Conservation (phyloP, 2,329 filamentous ascomycete species). For the Fusarium circinatum region DNA sequence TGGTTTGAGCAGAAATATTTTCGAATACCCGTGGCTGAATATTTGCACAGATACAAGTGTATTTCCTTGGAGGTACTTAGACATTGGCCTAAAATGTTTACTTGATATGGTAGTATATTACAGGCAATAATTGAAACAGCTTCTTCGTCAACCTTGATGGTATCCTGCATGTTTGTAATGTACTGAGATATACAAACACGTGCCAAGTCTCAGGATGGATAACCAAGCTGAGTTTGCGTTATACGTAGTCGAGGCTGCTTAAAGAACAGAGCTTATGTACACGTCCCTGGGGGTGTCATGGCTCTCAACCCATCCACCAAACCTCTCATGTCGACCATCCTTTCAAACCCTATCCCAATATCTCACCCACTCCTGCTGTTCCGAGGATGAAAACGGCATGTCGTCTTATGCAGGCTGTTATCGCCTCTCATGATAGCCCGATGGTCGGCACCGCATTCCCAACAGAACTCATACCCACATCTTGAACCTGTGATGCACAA, state of each 20-base stretch:
- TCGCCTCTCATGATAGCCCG: slow-evolving; percentile 46
- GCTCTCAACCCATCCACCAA: neutral
- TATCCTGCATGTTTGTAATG: neutral
- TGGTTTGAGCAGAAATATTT: neutral
- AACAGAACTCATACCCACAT: slow-evolving; percentile 51
- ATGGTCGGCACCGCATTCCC: slow-evolving; percentile 51
- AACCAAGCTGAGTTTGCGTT: neutral
- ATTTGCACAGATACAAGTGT: neutral
- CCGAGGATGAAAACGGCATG: slow-evolving; percentile 46
- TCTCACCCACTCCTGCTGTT: slow-evolving; percentile 15
- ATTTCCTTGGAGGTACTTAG: neutral
- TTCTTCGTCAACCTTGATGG: neutral
- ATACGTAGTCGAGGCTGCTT: neutral
- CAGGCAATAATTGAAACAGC: neutral
- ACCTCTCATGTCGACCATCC: neutral
- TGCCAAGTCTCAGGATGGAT: neutral
- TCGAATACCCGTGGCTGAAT: slow-evolving; percentile 9
- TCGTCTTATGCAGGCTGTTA: slow-evolving; percentile 46
- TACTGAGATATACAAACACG: neutral
- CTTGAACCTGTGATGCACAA: slow-evolving; percentile 45
- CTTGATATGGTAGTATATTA: neutral
- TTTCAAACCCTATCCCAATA: neutral
- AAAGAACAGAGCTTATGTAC: neutral
- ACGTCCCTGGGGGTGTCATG: neutral
- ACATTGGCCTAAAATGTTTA: neutral